Conservation (phyloP, 805 yeast species). For the Ogataea angusta region DNA sequence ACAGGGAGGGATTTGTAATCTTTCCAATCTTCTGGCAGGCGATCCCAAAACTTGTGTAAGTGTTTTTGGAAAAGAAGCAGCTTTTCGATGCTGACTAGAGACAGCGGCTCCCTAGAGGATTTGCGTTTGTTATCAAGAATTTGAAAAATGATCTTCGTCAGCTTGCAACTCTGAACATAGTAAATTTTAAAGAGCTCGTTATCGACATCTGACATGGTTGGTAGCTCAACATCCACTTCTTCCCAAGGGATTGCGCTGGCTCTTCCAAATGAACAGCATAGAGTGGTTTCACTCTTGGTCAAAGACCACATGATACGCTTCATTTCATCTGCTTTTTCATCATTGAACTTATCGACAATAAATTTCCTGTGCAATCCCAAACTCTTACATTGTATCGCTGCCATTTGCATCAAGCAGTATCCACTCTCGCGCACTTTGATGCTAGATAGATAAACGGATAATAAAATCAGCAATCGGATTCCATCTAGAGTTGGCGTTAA, state of each 20-base stretch:
- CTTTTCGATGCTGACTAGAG: slow-evolving; percentile 39
- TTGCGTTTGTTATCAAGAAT: slow-evolving; percentile 39
- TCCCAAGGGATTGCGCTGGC: slow-evolving; percentile 43
- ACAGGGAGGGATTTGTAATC: slow-evolving; percentile 32
- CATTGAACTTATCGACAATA: slow-evolving; percentile 34
- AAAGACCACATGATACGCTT: slow-evolving; percentile 44
- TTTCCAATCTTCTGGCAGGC: slow-evolving; percentile 33
- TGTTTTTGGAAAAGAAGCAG: slow-evolving; percentile 36
- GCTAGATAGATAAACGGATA: slow-evolving; percentile 43
- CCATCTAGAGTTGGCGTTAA: slow-evolving; percentile 44
- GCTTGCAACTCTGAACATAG: slow-evolving; percentile 33
- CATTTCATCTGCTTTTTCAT: slow-evolving; percentile 37
- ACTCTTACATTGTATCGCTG: slow-evolving; percentile 46
- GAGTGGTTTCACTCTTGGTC: slow-evolving; percentile 38
- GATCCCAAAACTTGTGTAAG: slow-evolving; percentile 34
- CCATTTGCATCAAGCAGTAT: slow-evolving; percentile 45
- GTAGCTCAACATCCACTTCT: slow-evolving; percentile 43
- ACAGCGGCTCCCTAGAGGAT: slow-evolving; percentile 37
- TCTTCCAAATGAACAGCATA: slow-evolving; percentile 45
- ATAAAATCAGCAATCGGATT: slow-evolving; percentile 39
- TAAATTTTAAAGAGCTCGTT: slow-evolving; percentile 33
- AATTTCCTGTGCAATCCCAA: slow-evolving; percentile 45
- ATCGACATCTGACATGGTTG: slow-evolving; percentile 28
- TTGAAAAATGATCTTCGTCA: slow-evolving; percentile 38
- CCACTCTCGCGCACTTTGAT: slow-evolving; percentile 46